Base-by-base conservation (phyloP, 2,329 filamentous ascomycete genomes). In the Pezizomycotina sp. region DNA sequence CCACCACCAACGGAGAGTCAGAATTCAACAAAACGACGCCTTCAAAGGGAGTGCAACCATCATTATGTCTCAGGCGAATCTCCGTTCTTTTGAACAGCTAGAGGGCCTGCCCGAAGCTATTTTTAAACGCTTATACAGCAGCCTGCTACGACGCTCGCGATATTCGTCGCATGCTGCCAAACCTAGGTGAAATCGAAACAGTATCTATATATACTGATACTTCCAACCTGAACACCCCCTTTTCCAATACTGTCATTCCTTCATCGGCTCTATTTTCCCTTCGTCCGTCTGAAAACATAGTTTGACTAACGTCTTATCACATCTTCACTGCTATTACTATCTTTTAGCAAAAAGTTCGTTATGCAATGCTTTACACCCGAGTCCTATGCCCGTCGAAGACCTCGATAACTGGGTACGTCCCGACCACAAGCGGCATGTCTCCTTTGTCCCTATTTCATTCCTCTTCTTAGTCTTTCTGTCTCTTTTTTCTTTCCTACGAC, bases 161-260 rank as follows among this genome's bases (percentile, higher is more conserved):
- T 98, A 53, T 95, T 95, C 74, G 89, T 49, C 84, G 89, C 61
- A 93, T 98, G 83, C 69, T 98, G 40, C 82, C 89, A 39, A 79
- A 91, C 54, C 62, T 95, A 44, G 82, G 79, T 84, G 65, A 53
- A 18, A 12, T 16, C n/a, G n/a, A n/a, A n/a, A n/a, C n/a, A n/a
- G n/a, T n/a, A n/a, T n/a, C n/a, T n/a, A n/a, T n/a, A n/a, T n/a
- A n/a, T 19, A 34, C 16, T 24, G 23, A n/a, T 24, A 8, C 22
- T n/a, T 24, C 22, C n/a, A n/a, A n/a, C 22, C 22, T 24, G 22
- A 24, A 24, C 22, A 24, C 8, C 8, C 8, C 22, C n/a, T 24
- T n/a, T 24, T 18, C 5, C n/a, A 12, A n/a, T 22, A 5, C 31
- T 22, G 18, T 12, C 16, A 7, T 14, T n/a, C 28, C 10, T 7